Base-by-base conservation (phyloP, 495 filamentous ascomycete species). In the Tetracladium setigerum region DNA sequence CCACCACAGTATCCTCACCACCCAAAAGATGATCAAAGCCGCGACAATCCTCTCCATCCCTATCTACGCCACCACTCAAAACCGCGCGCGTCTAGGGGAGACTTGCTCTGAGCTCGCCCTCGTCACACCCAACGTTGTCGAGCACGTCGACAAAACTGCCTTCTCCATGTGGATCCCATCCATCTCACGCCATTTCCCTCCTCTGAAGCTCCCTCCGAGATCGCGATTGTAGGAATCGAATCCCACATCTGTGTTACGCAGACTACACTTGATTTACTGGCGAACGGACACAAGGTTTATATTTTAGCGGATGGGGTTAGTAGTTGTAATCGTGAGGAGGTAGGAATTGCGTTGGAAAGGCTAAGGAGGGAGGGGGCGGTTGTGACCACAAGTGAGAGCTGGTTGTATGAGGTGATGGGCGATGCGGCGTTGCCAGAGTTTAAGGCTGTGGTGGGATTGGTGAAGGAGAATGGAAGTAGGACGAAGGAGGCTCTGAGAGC, bases 231-330 rank as follows among this genome's bases (percentile, higher is more conserved):
- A 5, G 92, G 92, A 9, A 95, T 98, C 58, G 92, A 98, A 65
- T 75, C 77, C 18, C 92, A 98, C 62, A 91, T 98, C 59, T 98
- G 92, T 67, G 81, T 98, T 2, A 87, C 86, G 50, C 91, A 96
- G 70, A 96, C 91, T 17, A 78, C 86, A 24, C 71, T 97, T 2
- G 92, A 96, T 65, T 61, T 95, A 18, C 62, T 94, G 4, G 66
- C 62, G 38, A 73, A 75, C 1, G 88, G 87, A 0, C 86, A 95
- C 63, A 67, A 75, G 37, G 90, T 97, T 7, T 95, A 95, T 57
- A 67, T 97, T 4, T 65, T 96, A 7, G 87, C 89, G n/a, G 92
- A 98, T 66, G 92, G 81, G 30, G 89, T 96, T 18, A 88, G 82
- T 53, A 89, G 83, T 64, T 83, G 85, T 57, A 92, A 95, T 65